These are phyloP conservation scores for Cyclocybe cylindracea DNA, from an alignment of 768 basidiomycete species.

Conservation along the genomic window DNA sequence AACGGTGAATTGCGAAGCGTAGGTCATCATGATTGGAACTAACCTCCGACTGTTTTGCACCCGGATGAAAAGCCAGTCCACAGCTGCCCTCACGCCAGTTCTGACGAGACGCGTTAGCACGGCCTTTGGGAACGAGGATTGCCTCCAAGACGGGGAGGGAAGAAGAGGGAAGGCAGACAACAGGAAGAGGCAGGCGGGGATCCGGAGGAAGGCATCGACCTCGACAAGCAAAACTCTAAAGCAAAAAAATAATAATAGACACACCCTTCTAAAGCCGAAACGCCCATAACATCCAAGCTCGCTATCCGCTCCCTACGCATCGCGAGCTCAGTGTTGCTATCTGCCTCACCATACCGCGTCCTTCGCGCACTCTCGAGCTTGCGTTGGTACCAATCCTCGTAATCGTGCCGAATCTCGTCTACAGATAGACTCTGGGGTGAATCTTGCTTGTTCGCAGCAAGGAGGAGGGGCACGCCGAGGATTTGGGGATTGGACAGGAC, in stretches of 20 bases:
- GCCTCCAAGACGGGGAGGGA: no score
- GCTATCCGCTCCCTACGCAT: slow-evolving; percentile 59
- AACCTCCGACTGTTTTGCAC: slow-evolving; percentile 88
- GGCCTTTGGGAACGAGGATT: no score
- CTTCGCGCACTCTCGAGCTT: slow-evolving; percentile 70
- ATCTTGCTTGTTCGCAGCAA: slow-evolving; percentile 97
- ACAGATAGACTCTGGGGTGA: slow-evolving; percentile 77
- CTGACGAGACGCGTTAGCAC: slow-evolving; percentile 35
- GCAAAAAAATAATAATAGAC: slow-evolving; percentile 18
- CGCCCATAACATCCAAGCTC: slow-evolving; percentile 86
- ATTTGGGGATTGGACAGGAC: slow-evolving; percentile 90
- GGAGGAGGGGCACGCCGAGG: slow-evolving; percentile 84
- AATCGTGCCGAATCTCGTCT: slow-evolving; percentile 87
- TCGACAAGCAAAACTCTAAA: background rate
- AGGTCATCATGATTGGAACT: slow-evolving; percentile 1
- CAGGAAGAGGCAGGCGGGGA: no score
- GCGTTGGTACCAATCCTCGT: slow-evolving; percentile 83
- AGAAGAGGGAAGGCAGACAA: no score
- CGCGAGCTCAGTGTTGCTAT: slow-evolving; percentile 36
- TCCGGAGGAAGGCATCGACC: background rate
- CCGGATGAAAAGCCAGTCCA: slow-evolving; percentile 93
- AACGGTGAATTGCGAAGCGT: background rate
- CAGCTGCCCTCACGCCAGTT: slow-evolving; percentile 85
- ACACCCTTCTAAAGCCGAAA: slow-evolving; percentile 90
- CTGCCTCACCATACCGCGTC: slow-evolving; percentile 48